These are phyloP conservation scores for Cochlearia excelsa DNA, from an alignment of 345 rosid species.

Conservation along the genomic window DNA sequence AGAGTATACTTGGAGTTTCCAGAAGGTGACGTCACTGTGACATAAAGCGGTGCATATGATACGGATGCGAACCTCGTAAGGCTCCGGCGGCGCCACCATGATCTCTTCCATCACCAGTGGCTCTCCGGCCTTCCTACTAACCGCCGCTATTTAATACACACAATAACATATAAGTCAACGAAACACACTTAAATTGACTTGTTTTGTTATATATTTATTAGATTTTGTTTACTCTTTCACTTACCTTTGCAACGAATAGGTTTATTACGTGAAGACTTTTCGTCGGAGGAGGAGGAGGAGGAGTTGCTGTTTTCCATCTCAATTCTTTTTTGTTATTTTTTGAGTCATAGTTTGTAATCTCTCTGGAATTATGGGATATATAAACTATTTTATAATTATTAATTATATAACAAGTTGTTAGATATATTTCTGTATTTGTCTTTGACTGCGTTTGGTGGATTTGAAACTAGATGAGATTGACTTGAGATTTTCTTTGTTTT, in stretches of 20 bases:
- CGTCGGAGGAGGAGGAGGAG: conserved; percentile 12
- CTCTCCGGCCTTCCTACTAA: conserved; percentile 63
- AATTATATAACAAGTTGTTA: not conserved
- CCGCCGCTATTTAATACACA: conserved; percentile 50
- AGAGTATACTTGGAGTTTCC: conserved; percentile 61
- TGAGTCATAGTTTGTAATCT: not conserved
- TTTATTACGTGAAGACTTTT: conserved; percentile 40
- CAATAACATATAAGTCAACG: conserved; percentile 14
- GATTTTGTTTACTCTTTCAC: not conserved
- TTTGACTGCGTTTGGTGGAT: not conserved
- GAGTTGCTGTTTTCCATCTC: conserved; percentile 38
- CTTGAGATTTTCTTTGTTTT: not conserved
- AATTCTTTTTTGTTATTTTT: not conserved
- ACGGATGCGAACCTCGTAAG: conserved; percentile 69
- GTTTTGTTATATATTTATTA: too few relatives aligned
- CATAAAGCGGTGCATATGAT: conserved; percentile 76
- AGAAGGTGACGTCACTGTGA: conserved; percentile 69
- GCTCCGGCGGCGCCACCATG: conserved; percentile 65
- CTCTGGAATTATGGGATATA: not conserved
- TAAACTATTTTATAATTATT: not conserved
- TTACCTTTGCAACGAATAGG: conserved; percentile 70
- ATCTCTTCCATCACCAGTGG: conserved; percentile 76
- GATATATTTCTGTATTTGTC: not conserved
- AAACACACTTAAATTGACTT: not conserved
- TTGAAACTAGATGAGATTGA: not conserved